phyloP scores from a whole-genome alignment of 2,329 filamentous ascomycete genomes.

The Remersonia thermophila region DNA sequence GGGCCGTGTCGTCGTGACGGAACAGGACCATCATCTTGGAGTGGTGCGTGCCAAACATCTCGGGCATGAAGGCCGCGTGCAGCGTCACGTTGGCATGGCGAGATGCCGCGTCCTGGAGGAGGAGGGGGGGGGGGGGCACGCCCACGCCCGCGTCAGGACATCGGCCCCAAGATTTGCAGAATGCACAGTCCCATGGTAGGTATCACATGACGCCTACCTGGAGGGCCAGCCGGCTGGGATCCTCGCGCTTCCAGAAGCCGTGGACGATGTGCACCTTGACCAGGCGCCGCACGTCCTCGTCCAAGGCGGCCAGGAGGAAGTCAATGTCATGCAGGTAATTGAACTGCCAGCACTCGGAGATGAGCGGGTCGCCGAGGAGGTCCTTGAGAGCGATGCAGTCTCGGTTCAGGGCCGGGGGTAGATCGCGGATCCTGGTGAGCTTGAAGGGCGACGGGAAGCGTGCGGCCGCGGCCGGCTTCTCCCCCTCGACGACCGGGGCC shows the following conservation, averaged over 20 bases:
- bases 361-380: constrained; percentile 61
- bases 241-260: constrained; percentile 56
- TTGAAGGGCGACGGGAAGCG: constrained; percentile 52
- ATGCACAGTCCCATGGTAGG: no score
- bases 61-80: constrained; percentile 65
- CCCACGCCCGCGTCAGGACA: constrained; percentile 1
- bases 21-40: constrained; percentile 81
- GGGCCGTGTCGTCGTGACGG: constrained; percentile 61
- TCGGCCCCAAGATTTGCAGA: no score
- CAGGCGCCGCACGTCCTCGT: constrained; percentile 35
- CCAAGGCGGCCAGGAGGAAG: constrained; percentile 43
- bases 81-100: constrained; percentile 56
- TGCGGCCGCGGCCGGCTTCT: constrained; percentile 1
- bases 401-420: constrained; percentile 46
- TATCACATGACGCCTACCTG: constrained; percentile 39
- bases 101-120: constrained; percentile 50
- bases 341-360: constrained; percentile 60
- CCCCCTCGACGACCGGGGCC: neutral
- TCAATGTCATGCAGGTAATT: constrained; percentile 52
- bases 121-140: no score
- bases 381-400: constrained; percentile 55
- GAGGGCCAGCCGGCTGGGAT: constrained; percentile 42
- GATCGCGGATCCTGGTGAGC: constrained; percentile 55
- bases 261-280: constrained; percentile 46
- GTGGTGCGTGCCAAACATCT: constrained; percentile 77